Evolutionary conservation across 768 basidiomycete genomes (phyloP).

Genomic region (Cyclocybe cylindracea): DNA sequence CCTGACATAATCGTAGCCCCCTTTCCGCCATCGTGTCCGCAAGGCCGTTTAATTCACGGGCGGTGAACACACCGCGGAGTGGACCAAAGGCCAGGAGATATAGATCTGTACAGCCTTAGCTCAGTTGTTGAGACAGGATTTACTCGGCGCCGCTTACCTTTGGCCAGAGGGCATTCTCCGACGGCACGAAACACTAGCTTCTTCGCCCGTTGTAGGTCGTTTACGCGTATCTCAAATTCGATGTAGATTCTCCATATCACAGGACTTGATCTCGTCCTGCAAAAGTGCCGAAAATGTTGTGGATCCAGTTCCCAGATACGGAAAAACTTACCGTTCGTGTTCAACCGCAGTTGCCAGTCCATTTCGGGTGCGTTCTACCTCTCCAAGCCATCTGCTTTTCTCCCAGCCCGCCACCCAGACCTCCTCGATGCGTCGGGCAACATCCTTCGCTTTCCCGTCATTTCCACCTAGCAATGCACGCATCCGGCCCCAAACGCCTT

Average conservation of each 20-base stretch:
- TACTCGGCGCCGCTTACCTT: conserved; percentile 47
- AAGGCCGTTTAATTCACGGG: conserved; percentile 58
- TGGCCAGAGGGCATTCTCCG: conserved; percentile 71
- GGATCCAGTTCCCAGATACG: neutral
- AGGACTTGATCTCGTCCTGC: conserved; percentile 66
- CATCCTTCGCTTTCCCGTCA: conserved; percentile 48
- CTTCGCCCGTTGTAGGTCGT: conserved; percentile 63
- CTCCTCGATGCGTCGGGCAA: conserved; percentile 62
- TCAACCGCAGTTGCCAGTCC: conserved; percentile 64
- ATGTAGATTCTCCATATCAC: conserved; percentile 74
- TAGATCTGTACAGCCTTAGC: conserved; percentile 46
- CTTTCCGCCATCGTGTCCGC: conserved; percentile 80
- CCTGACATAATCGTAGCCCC: conserved; percentile 62
- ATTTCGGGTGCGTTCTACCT: conserved; percentile 69
- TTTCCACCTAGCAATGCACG: conserved; percentile 55
- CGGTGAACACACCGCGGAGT: conserved; percentile 61
- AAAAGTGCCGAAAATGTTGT: conserved; percentile 3
- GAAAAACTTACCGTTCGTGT: conserved; percentile 58
- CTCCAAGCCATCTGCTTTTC: conserved; percentile 65
- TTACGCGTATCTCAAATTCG: conserved; percentile 73
- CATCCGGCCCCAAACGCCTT: conserved; percentile 78
- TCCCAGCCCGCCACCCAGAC: conserved; percentile 86
- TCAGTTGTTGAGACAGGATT: neutral
- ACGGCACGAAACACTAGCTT: conserved; percentile 73
- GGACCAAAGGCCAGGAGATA: conserved; percentile 79